These are phyloP conservation scores for Vanrija sp. DNA, from an alignment of 1,284 basidiomycete genomes.

Conservation along the genomic window DNA sequence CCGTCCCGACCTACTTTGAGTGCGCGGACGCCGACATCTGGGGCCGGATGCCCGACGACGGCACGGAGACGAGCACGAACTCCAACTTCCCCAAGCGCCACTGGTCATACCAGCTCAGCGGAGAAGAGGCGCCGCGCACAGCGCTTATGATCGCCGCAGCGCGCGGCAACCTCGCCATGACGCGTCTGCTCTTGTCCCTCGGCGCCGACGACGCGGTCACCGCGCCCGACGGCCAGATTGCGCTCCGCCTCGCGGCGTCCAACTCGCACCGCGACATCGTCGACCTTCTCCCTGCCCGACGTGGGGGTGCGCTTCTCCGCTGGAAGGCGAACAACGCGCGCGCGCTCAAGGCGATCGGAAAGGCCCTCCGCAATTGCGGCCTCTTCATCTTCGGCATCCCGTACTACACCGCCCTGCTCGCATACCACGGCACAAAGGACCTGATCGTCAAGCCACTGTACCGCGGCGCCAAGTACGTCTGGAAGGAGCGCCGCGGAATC, in stretches of 20 bases:
- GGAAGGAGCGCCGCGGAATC: neutral
- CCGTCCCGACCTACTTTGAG: neutral
- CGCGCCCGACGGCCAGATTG: conserved; percentile 13
- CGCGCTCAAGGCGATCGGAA: neutral
- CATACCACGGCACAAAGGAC: neutral
- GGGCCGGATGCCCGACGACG: no score
- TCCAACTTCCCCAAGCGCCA: no score
- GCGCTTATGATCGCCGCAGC: conserved; percentile 78
- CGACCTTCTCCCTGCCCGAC: conserved; percentile 4
- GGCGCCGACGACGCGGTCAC: conserved; percentile 57
- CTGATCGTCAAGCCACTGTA: neutral
- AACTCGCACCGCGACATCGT: conserved; percentile 4
- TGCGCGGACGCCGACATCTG: neutral
- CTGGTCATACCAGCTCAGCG: no score
- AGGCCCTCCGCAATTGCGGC: no score
- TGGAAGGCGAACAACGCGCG: neutral
- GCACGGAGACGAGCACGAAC: no score
- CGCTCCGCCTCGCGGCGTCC: conserved; percentile 9
- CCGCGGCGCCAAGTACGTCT: neutral
- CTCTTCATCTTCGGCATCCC: neutral
- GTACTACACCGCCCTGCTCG: neutral
- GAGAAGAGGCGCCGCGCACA: conserved; percentile 45
- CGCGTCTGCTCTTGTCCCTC: conserved; percentile 58
- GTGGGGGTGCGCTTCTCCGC: conserved; percentile 4
- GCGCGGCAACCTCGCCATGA: conserved; percentile 61